Percentiles rank a stretch among this genome's conserved stretches.
phyloP scores from a whole-genome alignment of 805 yeast species.

The Metschnikowia aberdeeniae region DNA sequence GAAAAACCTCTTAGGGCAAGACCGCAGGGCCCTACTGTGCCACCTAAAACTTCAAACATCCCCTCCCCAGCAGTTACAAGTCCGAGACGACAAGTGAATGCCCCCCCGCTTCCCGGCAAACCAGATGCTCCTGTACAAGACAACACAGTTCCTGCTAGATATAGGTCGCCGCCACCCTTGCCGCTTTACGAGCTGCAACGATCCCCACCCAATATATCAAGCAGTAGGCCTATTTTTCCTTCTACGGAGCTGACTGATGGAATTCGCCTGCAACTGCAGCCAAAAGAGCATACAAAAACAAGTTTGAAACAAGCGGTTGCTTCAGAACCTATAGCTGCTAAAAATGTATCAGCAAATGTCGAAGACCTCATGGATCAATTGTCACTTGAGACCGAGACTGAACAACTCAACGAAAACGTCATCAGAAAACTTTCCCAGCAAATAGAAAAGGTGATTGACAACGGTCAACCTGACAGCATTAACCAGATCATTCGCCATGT shows the following conservation, averaged over 20 bases:
- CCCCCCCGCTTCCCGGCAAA: constrained; percentile 27
- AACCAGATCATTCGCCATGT: constrained; percentile 12
- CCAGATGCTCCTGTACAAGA: constrained; percentile 25
- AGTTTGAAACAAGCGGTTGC: background rate
- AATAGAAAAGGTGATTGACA: constrained; percentile 16
- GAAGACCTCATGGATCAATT: constrained; percentile 19
- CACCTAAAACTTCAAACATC: constrained; percentile 25
- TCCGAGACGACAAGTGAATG: constrained; percentile 11
- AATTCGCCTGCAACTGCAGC: background rate
- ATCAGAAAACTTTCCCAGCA: constrained; percentile 13
- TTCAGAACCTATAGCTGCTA: background rate
- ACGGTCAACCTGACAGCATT: constrained; percentile 10
- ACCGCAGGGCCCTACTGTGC: constrained; percentile 19
- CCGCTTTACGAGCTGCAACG: constrained; percentile 5
- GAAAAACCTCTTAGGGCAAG: constrained; percentile 33
- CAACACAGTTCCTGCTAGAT: constrained; percentile 7
- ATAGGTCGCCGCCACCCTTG: constrained; percentile 11
- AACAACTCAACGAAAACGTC: background rate
- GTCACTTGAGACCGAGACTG: constrained; percentile 7
- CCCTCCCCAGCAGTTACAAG: constrained; percentile 27
- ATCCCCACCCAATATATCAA: background rate
- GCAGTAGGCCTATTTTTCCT: background rate
- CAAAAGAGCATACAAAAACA: background rate
- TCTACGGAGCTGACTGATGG: background rate
- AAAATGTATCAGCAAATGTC: constrained; percentile 1